Evolutionary conservation across 805 yeast genomes (phyloP), one percentile per base, ranked within the genome.

Genomic region (Saitoella complicata): DNA sequence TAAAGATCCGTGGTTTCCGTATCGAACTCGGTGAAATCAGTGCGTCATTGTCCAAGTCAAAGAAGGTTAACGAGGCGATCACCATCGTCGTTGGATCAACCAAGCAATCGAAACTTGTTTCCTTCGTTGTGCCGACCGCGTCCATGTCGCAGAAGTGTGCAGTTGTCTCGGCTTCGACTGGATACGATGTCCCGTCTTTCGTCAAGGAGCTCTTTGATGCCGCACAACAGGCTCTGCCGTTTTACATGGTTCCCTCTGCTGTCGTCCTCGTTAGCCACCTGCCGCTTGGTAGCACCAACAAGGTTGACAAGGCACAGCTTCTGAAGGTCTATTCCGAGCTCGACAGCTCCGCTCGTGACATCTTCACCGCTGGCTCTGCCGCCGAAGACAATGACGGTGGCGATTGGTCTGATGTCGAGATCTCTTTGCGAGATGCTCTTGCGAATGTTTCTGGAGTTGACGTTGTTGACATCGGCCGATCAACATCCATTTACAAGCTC

Each of bases 11-110:
- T 5, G 60, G 60, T 7, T 58, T 55, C 9, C 47, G 60, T 10
- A 49, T 57, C 30, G 60, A 57, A 33, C 51, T 57, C 6, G 59
- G 57, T 3, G 60, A 57, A 40, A 54, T 57, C 10, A 55, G 56
- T 32, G 11, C 48, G 7, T 55, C 46, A 3, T 31, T 57, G 6
- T 31, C 48, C 6, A 21, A 12, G 6, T 31, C 48, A 6, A 21
- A 12, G 13, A 43, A 40, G 9, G 40, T 8, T 5, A 35, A 50
- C 6, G 13, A 2, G 9, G 50, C 45, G 21, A 47, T 38, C 8
- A 37, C 32, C 9, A 48, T 52, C 1, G 13, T 48, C 21, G 48
- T 53, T 7, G 11, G n/a, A 33, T 9, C 10, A 11, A 4, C 4
- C 33, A 4, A 30, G 31, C 7, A 42, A 8, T 40, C 37, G 39